These are phyloP conservation scores for Cnidoscolus chayamansa DNA, from an alignment of 441 rosid species.

Conservation along the genomic window DNA sequence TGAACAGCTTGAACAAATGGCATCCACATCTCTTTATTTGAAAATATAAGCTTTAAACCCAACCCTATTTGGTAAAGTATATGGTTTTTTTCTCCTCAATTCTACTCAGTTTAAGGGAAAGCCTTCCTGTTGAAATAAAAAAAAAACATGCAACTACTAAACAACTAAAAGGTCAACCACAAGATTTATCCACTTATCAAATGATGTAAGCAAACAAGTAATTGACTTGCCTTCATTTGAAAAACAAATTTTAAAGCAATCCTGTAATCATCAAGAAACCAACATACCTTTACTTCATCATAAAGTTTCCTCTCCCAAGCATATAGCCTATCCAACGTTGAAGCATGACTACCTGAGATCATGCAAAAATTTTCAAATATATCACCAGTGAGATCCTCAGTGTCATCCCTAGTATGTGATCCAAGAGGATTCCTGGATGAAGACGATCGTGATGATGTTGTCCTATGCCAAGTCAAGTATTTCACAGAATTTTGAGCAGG, in stretches of 20 bases:
- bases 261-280: background rate
- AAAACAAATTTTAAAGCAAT: background rate
- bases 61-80: background rate
- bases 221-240: constrained; percentile 3
- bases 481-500: constrained; percentile 58
- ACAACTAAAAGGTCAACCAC: background rate
- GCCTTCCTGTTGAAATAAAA: background rate
- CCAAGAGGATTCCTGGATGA: constrained; percentile 71
- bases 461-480: constrained; percentile 93
- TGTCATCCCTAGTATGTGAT: constrained; percentile 49
- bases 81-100: background rate
- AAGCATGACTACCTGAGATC: constrained; percentile 94
- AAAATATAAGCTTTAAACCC: background rate
- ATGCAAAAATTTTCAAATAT: constrained; percentile 66
- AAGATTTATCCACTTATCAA: background rate
- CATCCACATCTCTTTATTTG: background rate
- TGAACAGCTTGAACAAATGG: background rate
- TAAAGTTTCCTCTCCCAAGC: constrained; percentile 99
- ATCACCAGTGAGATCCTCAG: constrained; percentile 55
- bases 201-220: background rate
- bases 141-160: background rate
- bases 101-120: background rate
- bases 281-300: constrained; percentile 91
- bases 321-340: constrained; percentile 84
- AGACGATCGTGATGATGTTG: constrained; percentile 74